These are phyloP conservation scores for Alternaria hordeiaustralica DNA, from an alignment of 2,329 filamentous ascomycete genomes.

Conservation along the genomic window DNA sequence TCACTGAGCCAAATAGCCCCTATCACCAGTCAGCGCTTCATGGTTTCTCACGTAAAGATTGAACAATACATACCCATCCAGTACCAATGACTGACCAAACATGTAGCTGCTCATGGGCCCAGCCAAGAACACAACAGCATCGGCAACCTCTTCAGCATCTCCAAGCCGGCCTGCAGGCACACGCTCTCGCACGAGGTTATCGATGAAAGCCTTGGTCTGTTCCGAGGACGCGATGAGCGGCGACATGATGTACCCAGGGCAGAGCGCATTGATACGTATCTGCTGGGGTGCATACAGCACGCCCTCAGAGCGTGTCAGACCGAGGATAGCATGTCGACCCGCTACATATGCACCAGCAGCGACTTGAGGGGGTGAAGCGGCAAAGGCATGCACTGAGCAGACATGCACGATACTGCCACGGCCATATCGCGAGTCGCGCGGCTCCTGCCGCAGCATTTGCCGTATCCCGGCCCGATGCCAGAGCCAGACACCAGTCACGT, in stretches of 20 bases:
- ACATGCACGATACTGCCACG: conserved; percentile 61
- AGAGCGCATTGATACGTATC: conserved; percentile 65
- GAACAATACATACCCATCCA: conserved; percentile 14
- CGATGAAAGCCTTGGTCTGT: conserved; percentile 10
- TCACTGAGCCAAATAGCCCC: conserved; percentile 8
- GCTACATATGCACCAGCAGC: conserved; percentile 53
- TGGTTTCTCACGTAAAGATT: not conserved
- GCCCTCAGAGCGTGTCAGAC: conserved; percentile 59
- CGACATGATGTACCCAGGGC: conserved; percentile 55
- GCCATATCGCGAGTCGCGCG: conserved; percentile 11
- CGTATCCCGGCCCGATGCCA: conserved; percentile 60
- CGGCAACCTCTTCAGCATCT: conserved; percentile 15
- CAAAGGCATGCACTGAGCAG: conserved; percentile 56
- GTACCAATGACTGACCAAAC: conserved; percentile 13
- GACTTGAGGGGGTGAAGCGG: conserved; percentile 40
- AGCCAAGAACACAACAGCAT: conserved; percentile 14
- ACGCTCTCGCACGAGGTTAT: conserved; percentile 11
- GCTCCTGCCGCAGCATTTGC: conserved; percentile 57
- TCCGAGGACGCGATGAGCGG: conserved; percentile 34
- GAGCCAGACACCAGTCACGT: conserved; percentile 62
- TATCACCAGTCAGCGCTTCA: not conserved
- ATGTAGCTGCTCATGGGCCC: conserved; percentile 17
- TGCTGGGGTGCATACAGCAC: conserved; percentile 56
- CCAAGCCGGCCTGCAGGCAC: conserved; percentile 13
- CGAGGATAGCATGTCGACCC: conserved; percentile 59